Evolutionary conservation across 768 basidiomycete genomes (phyloP).

Genomic region (Rhodotorula kratochvilovae): DNA sequence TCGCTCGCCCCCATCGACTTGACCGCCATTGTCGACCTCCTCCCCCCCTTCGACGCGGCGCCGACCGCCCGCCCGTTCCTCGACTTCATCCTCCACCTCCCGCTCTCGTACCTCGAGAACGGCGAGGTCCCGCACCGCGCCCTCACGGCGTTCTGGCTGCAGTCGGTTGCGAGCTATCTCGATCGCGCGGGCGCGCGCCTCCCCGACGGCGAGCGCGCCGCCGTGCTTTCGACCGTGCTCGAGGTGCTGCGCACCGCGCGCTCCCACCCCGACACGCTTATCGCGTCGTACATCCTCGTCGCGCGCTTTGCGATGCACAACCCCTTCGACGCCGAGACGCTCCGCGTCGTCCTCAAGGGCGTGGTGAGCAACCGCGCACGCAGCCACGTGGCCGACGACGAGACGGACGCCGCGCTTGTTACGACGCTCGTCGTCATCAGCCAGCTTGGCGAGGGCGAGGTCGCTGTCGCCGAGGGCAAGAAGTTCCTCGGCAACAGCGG

Average conservation of each 20-base stretch:
- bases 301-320: conserved; percentile 66
- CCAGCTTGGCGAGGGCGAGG: conserved; percentile 34
- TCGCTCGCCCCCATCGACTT: conserved; percentile 72
- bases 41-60: conserved; percentile 56
- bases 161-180: conserved; percentile 73
- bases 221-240: conserved; percentile 44
- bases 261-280: conserved; percentile 27
- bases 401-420: conserved; percentile 51
- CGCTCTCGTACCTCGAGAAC: conserved; percentile 57
- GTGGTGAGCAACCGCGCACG: conserved; percentile 53
- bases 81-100: conserved; percentile 63
- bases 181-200: conserved; percentile 53
- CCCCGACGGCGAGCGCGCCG: conserved; percentile 40
- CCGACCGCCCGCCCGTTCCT: conserved; percentile 64
- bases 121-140: conserved; percentile 56
- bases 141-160: conserved; percentile 75
- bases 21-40: conserved; percentile 56
- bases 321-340: conserved; percentile 57
- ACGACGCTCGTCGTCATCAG: conserved; percentile 63
- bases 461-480: conserved; percentile 57
- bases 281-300: conserved; percentile 61
- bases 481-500: conserved; percentile 53
- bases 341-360: conserved; percentile 58
- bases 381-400: conserved; percentile 42
- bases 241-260: conserved; percentile 35